A percentile compares a stretch with the other conserved stretches of the same genome.
phyloP scores from a whole-genome alignment of 192 early-diverging fungal species.

The Ambispora gerdemannii region DNA sequence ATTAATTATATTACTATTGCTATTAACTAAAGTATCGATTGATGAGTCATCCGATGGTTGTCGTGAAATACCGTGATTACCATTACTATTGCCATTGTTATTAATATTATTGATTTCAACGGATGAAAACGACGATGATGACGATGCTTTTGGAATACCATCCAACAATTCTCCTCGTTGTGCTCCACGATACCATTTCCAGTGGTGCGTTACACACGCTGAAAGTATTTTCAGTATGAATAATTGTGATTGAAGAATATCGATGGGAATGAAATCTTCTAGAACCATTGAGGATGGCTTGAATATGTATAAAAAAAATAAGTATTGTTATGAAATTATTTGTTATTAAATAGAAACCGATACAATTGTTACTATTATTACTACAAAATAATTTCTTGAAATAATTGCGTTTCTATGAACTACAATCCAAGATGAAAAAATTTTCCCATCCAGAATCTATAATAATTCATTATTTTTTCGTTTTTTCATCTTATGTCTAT shows the following conservation, averaged over 20 bases:
- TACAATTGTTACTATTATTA: too few relatives aligned
- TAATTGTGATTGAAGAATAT: conserved; percentile 82
- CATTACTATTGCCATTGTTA: conserved; percentile 14
- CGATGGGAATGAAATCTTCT: conserved; percentile 57
- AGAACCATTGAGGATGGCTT: conserved; percentile 44
- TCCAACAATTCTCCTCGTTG: conserved; percentile 37
- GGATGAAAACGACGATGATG: not conserved
- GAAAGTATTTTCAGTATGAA: conserved; percentile 79
- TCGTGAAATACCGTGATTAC: not conserved
- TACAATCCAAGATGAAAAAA: not conserved
- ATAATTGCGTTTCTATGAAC: not conserved
- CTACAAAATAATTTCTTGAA: too few relatives aligned
- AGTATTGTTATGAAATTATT: too few relatives aligned
- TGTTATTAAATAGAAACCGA: too few relatives aligned
- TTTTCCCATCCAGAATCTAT: not conserved
- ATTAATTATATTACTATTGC: not conserved
- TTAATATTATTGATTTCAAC: conserved; percentile 33
- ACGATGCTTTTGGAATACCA: conserved; percentile 5
- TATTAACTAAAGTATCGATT: not conserved
- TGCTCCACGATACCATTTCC: conserved; percentile 67
- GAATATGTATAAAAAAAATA: conserved; percentile 16
- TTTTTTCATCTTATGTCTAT: too few relatives aligned
- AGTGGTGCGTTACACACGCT: conserved; percentile 82
- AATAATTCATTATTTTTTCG: too few relatives aligned
- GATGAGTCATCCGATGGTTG: not conserved